Percentiles rank a stretch among this genome's conserved stretches.
These are phyloP conservation scores for Coemansia sp. DNA, from an alignment of 192 early-diverging fungal species.

Conservation along the genomic window DNA sequence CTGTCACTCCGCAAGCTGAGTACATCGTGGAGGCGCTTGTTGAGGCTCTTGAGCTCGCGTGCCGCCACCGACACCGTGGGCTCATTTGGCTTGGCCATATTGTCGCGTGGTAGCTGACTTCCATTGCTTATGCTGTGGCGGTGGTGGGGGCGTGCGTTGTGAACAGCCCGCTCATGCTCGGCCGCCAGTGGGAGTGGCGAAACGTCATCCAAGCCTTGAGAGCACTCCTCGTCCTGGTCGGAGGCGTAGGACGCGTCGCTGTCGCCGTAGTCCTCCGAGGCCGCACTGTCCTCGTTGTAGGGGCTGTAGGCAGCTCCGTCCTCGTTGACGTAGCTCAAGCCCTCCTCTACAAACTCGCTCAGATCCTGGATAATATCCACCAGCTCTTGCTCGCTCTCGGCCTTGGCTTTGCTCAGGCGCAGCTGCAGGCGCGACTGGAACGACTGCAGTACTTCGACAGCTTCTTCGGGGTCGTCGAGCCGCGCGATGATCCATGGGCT, in stretches of 20 bases:
- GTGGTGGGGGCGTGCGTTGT: neutral
- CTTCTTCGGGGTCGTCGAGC: constrained; percentile 22
- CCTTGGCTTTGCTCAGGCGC: constrained; percentile 33
- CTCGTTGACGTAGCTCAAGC: constrained; percentile 47
- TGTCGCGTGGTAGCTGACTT: neutral
- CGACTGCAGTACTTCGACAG: constrained; percentile 12
- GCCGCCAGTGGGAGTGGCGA: constrained; percentile 1
- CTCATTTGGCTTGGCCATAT: neutral
- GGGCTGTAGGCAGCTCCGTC: constrained; percentile 12
- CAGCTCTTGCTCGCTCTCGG: constrained; percentile 45
- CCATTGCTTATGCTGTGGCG: neutral
- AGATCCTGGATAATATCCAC: constrained; percentile 42
- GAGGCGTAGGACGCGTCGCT: constrained; percentile 8
- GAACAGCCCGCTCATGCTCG: constrained; percentile 1
- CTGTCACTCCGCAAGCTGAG: constrained; percentile 11
- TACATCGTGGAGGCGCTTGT: constrained; percentile 30
- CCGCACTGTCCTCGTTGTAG: neutral
- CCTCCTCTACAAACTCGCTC: constrained; percentile 49
- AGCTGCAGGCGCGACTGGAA: constrained; percentile 28
- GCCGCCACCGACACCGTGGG: neutral
- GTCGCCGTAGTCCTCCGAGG: neutral
- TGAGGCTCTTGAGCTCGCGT: constrained; percentile 25
- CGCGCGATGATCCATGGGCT: constrained; percentile 18
- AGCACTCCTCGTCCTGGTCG: constrained; percentile 10
- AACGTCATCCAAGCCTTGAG: constrained; percentile 12